Evolutionary conservation across 2,329 filamentous ascomycete species (phyloP).

Genomic region (Colletotrichum karsti): DNA sequence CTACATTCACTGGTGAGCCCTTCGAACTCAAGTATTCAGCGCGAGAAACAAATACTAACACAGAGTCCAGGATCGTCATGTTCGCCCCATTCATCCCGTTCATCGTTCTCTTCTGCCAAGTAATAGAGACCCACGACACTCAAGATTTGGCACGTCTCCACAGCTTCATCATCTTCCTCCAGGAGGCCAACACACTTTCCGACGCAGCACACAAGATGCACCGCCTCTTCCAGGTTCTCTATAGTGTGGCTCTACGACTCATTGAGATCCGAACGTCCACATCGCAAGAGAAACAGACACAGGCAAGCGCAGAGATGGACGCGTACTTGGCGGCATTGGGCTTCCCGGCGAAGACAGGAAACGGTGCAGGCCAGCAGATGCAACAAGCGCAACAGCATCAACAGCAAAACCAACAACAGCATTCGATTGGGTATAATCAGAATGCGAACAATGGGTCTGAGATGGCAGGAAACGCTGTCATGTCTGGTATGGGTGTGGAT

Average conservation of each 20-base stretch:
- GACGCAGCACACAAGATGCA: conserved; percentile 63
- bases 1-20: conserved; percentile 52
- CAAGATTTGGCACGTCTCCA: conserved; percentile 56
- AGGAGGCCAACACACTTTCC: conserved; percentile 52
- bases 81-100: conserved; percentile 65
- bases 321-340: conserved; percentile 62
- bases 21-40: no score
- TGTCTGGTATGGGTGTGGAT: background rate
- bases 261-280: conserved; percentile 58
- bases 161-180: conserved; percentile 60
- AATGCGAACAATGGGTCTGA: background rate
- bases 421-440: conserved; percentile 16
- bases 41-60: no score
- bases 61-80: conserved; percentile 54
- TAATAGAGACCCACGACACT: conserved; percentile 53
- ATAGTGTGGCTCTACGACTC: conserved; percentile 66
- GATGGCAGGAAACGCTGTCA: background rate
- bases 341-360: conserved; percentile 36
- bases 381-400: background rate
- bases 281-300: conserved; percentile 40
- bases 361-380: background rate
- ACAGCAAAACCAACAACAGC: background rate
- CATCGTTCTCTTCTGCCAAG: conserved; percentile 60
- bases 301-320: conserved; percentile 51
- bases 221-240: conserved; percentile 66